Evolutionary conservation across 2,329 filamentous ascomycete genomes (phyloP).

Genomic region (Colletotrichum sp.): DNA sequence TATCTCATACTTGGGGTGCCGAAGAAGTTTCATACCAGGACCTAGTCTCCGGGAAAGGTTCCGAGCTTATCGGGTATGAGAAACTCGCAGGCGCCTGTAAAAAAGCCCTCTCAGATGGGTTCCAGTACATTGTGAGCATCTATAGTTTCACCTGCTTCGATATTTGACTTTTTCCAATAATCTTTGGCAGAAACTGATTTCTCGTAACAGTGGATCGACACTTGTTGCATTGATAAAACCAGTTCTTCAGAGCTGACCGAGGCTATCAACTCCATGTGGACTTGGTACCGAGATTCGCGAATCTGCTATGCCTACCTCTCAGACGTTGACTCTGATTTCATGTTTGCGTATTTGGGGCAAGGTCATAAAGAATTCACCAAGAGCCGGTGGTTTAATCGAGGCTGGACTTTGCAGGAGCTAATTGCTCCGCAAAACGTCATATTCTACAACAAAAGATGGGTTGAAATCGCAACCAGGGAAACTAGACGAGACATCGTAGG

Average conservation of each 20-base stretch:
- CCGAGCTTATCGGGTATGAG: background rate
- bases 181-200: background rate
- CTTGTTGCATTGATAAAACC: background rate
- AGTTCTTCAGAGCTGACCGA: background rate
- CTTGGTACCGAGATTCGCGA: background rate
- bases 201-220: background rate
- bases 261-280: background rate
- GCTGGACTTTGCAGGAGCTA: slow-evolving; percentile 14
- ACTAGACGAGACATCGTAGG: background rate
- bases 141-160: accelerated
- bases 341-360: background rate
- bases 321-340: background rate
- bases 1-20: background rate
- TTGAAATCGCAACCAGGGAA: background rate
- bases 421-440: background rate
- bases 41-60: background rate
- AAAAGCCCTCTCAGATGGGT: background rate
- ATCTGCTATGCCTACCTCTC: background rate
- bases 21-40: background rate
- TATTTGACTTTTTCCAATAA: background rate
- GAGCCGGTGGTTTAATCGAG: slow-evolving; percentile 15
- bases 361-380: background rate
- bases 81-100: background rate
- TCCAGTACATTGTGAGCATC: background rate
- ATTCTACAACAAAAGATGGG: background rate